These are phyloP conservation scores for Erodium trifolium DNA, from an alignment of 441 rosid species.

Conservation along the genomic window DNA sequence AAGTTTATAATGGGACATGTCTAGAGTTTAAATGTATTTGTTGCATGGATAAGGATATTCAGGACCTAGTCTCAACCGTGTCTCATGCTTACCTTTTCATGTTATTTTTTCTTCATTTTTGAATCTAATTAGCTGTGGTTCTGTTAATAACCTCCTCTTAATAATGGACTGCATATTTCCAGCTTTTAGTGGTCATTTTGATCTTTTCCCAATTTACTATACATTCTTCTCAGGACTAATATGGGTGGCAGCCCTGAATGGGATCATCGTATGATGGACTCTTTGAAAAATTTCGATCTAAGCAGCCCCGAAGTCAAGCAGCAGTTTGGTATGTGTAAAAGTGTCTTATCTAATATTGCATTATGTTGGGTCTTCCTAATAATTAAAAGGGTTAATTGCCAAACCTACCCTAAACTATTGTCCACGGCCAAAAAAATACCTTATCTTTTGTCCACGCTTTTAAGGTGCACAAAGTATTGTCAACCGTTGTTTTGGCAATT, in stretches of 20 bases:
- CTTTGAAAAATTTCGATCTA: conserved; percentile 76
- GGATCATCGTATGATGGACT: conserved; percentile 76
- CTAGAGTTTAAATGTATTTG: neutral
- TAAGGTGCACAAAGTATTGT: too few relatives aligned
- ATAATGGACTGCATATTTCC: neutral
- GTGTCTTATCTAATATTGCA: neutral
- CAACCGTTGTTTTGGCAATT: too few relatives aligned
- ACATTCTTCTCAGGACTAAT: conserved; percentile 41
- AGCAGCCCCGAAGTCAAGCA: conserved; percentile 91
- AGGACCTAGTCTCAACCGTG: neutral
- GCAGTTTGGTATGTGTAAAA: conserved; percentile 66
- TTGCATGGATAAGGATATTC: neutral
- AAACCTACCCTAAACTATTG: too few relatives aligned
- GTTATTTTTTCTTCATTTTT: neutral
- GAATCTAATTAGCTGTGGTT: neutral
- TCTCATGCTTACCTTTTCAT: neutral
- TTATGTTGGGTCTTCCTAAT: neutral
- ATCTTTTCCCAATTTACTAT: conserved; percentile 12
- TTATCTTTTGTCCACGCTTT: too few relatives aligned
- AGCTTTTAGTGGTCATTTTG: neutral
- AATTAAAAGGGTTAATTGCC: neutral
- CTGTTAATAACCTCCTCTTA: neutral
- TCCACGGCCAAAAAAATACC: too few relatives aligned
- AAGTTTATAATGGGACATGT: neutral
- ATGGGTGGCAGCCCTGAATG: conserved; percentile 86